Evolutionary conservation across 2,329 filamentous ascomycete genomes (phyloP).

Genomic region (Aspergillus sergii): DNA sequence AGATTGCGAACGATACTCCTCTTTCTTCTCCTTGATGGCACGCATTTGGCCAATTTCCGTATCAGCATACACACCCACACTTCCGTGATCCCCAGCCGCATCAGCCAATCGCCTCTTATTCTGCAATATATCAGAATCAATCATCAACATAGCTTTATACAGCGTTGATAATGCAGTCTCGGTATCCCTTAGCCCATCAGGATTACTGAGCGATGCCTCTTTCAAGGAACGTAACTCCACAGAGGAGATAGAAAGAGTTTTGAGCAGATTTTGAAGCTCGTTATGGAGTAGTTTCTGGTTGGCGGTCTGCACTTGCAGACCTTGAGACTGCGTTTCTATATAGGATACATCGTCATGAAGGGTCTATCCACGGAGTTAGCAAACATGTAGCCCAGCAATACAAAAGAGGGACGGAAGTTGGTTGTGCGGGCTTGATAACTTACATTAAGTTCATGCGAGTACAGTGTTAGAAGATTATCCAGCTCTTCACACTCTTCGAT

Average conservation of each 20-base stretch:
- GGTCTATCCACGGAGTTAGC: constrained; percentile 58
- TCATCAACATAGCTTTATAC: constrained; percentile 91
- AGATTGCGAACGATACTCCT: constrained; percentile 80
- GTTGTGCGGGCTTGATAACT: constrained; percentile 36
- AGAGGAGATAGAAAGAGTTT: constrained; percentile 84
- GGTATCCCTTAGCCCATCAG: constrained; percentile 72
- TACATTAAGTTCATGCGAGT: constrained; percentile 90
- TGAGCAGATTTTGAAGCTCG: constrained; percentile 84
- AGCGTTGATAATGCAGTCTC: constrained; percentile 77
- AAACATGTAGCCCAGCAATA: constrained; percentile 1
- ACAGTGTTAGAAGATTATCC: constrained; percentile 89
- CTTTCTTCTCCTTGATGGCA: constrained; percentile 91
- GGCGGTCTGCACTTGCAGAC: constrained; percentile 92
- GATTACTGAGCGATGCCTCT: constrained; percentile 71
- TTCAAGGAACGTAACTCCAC: constrained; percentile 74
- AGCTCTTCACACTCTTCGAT: constrained; percentile 95
- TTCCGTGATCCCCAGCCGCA: constrained; percentile 39
- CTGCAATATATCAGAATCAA: constrained; percentile 76
- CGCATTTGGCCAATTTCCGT: constrained; percentile 83
- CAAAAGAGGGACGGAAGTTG: not conserved
- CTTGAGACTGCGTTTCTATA: constrained; percentile 96
- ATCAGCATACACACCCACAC: constrained; percentile 65
- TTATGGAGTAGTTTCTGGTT: constrained; percentile 93
- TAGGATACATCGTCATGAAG: constrained; percentile 94
- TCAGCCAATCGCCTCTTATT: constrained; percentile 53